phyloP scores from a whole-genome alignment of 179 eudicot species.

The Beta macrorhiza region DNA sequence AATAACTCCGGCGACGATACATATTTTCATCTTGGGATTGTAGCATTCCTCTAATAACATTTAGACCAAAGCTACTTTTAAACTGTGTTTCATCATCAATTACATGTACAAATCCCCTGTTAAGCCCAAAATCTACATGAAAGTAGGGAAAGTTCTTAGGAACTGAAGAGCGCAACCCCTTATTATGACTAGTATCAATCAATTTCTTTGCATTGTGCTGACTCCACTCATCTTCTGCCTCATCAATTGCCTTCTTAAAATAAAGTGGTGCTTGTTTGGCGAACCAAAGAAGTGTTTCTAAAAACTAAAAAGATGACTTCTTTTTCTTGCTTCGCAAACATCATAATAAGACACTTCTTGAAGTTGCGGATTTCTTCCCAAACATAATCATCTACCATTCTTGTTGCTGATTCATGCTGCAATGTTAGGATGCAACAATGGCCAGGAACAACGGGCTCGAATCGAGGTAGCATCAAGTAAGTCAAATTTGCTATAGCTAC shows the following conservation, averaged over 20 bases:
- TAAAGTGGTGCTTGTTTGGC: constrained; percentile 72
- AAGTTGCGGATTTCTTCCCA: constrained; percentile 97
- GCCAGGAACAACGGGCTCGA: constrained; percentile 80
- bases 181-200: constrained; percentile 77
- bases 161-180: too few species aligned
- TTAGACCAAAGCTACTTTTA: constrained; percentile 70
- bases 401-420: constrained; percentile 91
- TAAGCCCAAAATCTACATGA: constrained; percentile 86
- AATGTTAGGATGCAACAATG: constrained; percentile 84
- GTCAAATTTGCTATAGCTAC: constrained; percentile 85
- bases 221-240: constrained; percentile 98
- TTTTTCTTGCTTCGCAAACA: constrained; percentile 92
- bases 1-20: constrained; percentile 70
- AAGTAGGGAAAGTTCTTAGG: constrained; percentile 87
- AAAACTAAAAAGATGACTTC: constrained; percentile 80
- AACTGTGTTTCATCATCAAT: constrained; percentile 82
- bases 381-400: constrained; percentile 82
- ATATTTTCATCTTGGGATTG: constrained; percentile 72
- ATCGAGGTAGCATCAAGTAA: constrained; percentile 75
- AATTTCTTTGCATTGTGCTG: constrained; percentile 90
- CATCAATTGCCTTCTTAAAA: constrained; percentile 96
- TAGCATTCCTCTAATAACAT: constrained; percentile 85
- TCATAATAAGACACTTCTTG: constrained; percentile 94
- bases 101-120: constrained; percentile 85
- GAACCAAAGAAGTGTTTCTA: constrained; percentile 85